Evolutionary conservation across 1,139 yeast species (phyloP).

Genomic region (Pichia sp.): DNA sequence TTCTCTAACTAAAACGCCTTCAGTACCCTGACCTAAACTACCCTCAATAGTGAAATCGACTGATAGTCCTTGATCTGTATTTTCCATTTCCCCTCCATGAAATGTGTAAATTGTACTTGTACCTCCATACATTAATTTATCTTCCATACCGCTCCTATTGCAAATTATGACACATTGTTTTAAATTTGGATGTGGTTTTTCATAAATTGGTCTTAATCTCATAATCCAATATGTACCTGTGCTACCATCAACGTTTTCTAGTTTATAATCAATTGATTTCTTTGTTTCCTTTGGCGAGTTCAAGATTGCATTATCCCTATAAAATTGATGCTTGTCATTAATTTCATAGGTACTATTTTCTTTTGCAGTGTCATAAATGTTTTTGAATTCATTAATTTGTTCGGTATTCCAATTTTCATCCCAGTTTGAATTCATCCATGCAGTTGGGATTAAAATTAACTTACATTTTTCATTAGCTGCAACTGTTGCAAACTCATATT

Average conservation of each 20-base stretch:
- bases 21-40: slow-evolving; percentile 51
- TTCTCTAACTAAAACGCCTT: slow-evolving; percentile 56
- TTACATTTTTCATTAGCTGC: slow-evolving; percentile 45
- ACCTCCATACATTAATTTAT: slow-evolving; percentile 65
- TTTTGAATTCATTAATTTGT: slow-evolving; percentile 12
- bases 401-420: slow-evolving; percentile 19
- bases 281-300: slow-evolving; percentile 4
- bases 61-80: slow-evolving; percentile 6
- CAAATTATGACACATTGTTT: slow-evolving; percentile 42
- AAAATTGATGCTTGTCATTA: slow-evolving; percentile 6
- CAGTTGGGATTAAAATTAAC: slow-evolving; percentile 73
- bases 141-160: slow-evolving; percentile 74
- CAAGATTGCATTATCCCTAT: slow-evolving; percentile 8
- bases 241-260: slow-evolving; percentile 17
- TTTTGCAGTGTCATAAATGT: slow-evolving; percentile 13
- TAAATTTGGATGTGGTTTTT: slow-evolving; percentile 19
- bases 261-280: slow-evolving; percentile 12
- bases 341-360: slow-evolving; percentile 12
- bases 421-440: slow-evolving; percentile 57
- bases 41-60: slow-evolving; percentile 41
- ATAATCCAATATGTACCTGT: slow-evolving; percentile 55
- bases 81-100: slow-evolving; percentile 24
- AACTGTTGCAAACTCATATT: slow-evolving; percentile 61
- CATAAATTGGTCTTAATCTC: slow-evolving; percentile 42
- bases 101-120: slow-evolving; percentile 54